Evolutionary conservation across 768 basidiomycete genomes (phyloP), one percentile per base, ranked within the genome.

Genomic region (Amanita molliuscula): DNA sequence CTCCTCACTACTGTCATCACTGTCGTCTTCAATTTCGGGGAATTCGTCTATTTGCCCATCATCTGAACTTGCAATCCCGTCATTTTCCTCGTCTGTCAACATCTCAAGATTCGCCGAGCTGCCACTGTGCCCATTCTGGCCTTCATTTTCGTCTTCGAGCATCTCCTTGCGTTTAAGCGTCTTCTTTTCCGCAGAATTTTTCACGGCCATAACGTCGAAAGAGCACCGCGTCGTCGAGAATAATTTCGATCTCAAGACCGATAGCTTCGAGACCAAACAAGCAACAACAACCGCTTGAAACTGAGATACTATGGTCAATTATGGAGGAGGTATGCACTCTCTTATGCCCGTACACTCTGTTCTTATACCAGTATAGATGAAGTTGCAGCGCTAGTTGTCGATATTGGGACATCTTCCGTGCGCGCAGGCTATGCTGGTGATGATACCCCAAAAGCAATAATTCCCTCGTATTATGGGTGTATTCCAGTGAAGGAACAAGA

Each of bases 391-490:
- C 72, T 98, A 47, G 96, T 98, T 20, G 71, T 99, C 33, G 96
- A 99, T 70, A 86, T 98, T 62, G 96, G 96, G 25, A 74, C 88
- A 9, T 85, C 87, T 21, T 86, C 91, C 7, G 70, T 94, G 48
- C 84, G 96, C 62, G 91, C 92, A 9, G 96, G 96, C 47, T 96
- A 98, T 65, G 95, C 96, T 9, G 96, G 96, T 41, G 95, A 98
- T 67, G 96, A 98, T 60, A 79, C 87, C 9, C 96, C 96, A 15
- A 90, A 91, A 66, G 86, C 88, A 15, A 82, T 97, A 54, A 80
- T 95, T 55, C 88, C 96, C 6, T 88, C 93, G 3, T 75, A 80
- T 38, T 98, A 91, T 66, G 94, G 94, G 28, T 93, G 82, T 64
- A 76, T 76, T 36, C 69, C 66, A 51, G 64, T 66, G 37, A 55